These are phyloP conservation scores for Ophiostoma piceae DNA, from an alignment of 2,329 filamentous ascomycete species.

Conservation along the genomic window DNA sequence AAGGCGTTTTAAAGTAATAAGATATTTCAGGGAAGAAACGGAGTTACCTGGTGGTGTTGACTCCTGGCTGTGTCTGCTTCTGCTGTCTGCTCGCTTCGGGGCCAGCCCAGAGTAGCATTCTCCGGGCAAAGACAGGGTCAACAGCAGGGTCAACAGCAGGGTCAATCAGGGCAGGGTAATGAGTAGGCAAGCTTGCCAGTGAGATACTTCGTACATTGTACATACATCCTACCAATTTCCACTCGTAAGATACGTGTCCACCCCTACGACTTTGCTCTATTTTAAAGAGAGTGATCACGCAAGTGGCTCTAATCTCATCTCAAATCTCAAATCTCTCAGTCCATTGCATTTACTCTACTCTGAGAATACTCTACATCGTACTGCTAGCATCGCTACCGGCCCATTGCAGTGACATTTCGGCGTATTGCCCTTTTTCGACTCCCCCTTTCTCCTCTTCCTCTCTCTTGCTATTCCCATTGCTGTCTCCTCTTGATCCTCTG, in stretches of 20 bases:
- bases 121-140: slow-evolving; percentile 5
- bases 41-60: background rate
- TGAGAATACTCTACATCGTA: too few species aligned
- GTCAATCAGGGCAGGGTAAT: background rate
- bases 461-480: background rate
- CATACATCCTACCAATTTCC: slow-evolving; percentile 24
- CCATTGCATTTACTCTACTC: too few species aligned
- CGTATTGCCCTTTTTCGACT: slow-evolving; percentile 11
- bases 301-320: background rate
- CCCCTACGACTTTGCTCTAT: background rate
- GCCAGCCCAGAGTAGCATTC: slow-evolving; percentile 19
- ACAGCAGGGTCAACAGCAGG: too few species aligned
- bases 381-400: background rate
- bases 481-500: background rate
- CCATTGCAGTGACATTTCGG: slow-evolving; percentile 10
- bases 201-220: too few species aligned
- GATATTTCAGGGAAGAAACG: background rate
- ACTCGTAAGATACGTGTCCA: slow-evolving; percentile 12
- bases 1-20: background rate
- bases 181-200: too few species aligned
- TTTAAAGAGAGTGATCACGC: background rate
- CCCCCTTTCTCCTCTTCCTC: background rate
- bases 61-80: background rate
- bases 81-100: background rate
- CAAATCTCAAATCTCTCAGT: too few species aligned